phyloP scores from a whole-genome alignment of 495 filamentous ascomycete genomes.

The Neurospora sp. region DNA sequence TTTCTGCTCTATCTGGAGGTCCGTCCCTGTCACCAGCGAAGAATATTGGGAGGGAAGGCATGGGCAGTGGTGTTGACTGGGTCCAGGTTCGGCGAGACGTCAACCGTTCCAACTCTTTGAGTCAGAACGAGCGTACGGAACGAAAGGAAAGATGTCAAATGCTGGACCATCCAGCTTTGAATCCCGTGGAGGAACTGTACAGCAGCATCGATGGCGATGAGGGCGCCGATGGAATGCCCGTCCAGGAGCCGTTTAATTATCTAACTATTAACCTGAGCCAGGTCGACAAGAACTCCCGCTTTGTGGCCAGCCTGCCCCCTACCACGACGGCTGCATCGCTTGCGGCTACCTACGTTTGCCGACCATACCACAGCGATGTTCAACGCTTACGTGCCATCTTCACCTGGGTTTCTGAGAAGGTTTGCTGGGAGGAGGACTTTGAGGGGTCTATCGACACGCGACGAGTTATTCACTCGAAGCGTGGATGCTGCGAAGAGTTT shows the following conservation, averaged over 20 bases:
- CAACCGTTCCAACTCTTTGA: constrained; percentile 87
- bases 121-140: constrained; percentile 76
- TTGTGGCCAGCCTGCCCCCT: constrained; percentile 81
- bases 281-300: constrained; percentile 93
- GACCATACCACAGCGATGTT: constrained; percentile 90
- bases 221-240: constrained; percentile 70
- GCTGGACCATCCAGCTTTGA: constrained; percentile 80
- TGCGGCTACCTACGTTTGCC: constrained; percentile 85
- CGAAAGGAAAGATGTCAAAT: constrained; percentile 88
- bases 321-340: constrained; percentile 76
- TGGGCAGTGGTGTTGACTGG: constrained; percentile 68
- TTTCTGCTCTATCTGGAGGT: constrained; percentile 4
- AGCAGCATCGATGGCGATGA: constrained; percentile 87
- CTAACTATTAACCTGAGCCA: constrained; percentile 64
- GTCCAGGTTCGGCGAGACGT: constrained; percentile 92
- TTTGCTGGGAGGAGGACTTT: constrained; percentile 92
- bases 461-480: constrained; percentile 70
- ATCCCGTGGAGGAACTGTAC: constrained; percentile 78
- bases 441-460: constrained; percentile 69
- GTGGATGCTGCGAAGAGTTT: constrained; percentile 86
- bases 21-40: constrained; percentile 31
- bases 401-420: constrained; percentile 90
- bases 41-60: constrained; percentile 54
- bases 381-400: constrained; percentile 91
- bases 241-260: constrained; percentile 79